These are phyloP conservation scores for Turnera subulata DNA, from an alignment of 345 rosid species.

Conservation along the genomic window DNA sequence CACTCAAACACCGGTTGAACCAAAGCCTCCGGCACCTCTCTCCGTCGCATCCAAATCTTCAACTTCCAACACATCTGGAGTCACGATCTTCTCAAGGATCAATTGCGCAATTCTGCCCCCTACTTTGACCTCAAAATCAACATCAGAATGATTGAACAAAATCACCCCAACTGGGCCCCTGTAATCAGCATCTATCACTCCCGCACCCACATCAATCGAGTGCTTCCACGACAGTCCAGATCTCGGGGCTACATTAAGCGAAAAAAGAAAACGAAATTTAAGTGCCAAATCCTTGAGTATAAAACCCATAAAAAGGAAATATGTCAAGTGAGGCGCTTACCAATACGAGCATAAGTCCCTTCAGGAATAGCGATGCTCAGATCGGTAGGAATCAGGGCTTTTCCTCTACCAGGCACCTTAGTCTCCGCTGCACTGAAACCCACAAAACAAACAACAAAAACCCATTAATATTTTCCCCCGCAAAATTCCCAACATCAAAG, in stretches of 20 bases:
- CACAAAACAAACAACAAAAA: background rate
- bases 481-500: background rate
- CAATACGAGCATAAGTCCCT: slow-evolving; percentile 78
- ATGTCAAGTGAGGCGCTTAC: too few relatives aligned
- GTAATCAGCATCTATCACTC: slow-evolving; percentile 78
- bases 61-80: slow-evolving; percentile 62
- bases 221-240: slow-evolving; percentile 81
- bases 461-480: too few relatives aligned
- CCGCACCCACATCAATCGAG: slow-evolving; percentile 75
- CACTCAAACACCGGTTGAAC: slow-evolving; percentile 64
- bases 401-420: slow-evolving; percentile 80
- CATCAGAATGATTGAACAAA: slow-evolving; percentile 61
- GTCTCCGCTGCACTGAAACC: slow-evolving; percentile 46
- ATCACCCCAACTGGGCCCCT: slow-evolving; percentile 78
- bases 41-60: slow-evolving; percentile 62
- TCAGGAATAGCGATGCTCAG: slow-evolving; percentile 64
- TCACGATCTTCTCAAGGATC: slow-evolving; percentile 65
- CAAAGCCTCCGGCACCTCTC: slow-evolving; percentile 82
- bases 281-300: too few relatives aligned
- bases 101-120: slow-evolving; percentile 75
- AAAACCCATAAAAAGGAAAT: too few relatives aligned
- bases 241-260: slow-evolving; percentile 45
- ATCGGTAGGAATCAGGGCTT: slow-evolving; percentile 69
- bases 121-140: slow-evolving; percentile 51
- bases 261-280: too few relatives aligned